Evolutionary conservation across 2,329 filamentous ascomycete genomes (phyloP).

Genomic region (Fusarium avenaceum): DNA sequence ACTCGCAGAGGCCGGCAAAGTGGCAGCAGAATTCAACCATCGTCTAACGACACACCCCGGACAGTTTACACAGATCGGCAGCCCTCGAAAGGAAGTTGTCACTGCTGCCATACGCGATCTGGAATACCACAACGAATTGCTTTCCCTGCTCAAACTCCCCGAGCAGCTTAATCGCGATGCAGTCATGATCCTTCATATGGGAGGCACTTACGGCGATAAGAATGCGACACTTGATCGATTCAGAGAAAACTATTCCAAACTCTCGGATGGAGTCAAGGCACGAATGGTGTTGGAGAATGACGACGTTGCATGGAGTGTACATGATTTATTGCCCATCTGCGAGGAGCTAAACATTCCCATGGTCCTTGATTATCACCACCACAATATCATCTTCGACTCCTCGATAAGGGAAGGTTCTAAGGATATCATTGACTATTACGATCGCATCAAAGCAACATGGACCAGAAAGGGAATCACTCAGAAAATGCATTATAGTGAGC

Average conservation of each 20-base stretch:
- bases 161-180: slow-evolving; percentile 85
- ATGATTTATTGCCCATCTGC: slow-evolving; percentile 89
- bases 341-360: slow-evolving; percentile 95
- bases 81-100: slow-evolving; percentile 82
- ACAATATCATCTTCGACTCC: slow-evolving; percentile 91
- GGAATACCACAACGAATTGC: slow-evolving; percentile 88
- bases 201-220: slow-evolving; percentile 91
- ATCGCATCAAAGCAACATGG: slow-evolving; percentile 87
- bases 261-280: slow-evolving; percentile 79
- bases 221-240: slow-evolving; percentile 82
- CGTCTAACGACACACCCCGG: slow-evolving; percentile 91
- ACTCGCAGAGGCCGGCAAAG: slow-evolving; percentile 80
- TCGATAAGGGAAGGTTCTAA: slow-evolving; percentile 83
- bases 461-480: slow-evolving; percentile 84
- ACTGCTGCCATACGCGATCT: slow-evolving; percentile 83
- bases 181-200: slow-evolving; percentile 95
- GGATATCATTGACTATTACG: slow-evolving; percentile 81
- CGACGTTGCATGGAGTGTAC: slow-evolving; percentile 92
- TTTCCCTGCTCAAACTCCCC: slow-evolving; percentile 81
- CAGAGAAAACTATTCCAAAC: slow-evolving; percentile 75
- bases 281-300: slow-evolving; percentile 94
- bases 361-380: slow-evolving; percentile 93
- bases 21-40: slow-evolving; percentile 84
- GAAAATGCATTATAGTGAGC: slow-evolving; percentile 98
- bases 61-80: slow-evolving; percentile 92